These are phyloP conservation scores for Didymellaceae sp. DNA, from an alignment of 2,329 filamentous ascomycete species.

Conservation along the genomic window DNA sequence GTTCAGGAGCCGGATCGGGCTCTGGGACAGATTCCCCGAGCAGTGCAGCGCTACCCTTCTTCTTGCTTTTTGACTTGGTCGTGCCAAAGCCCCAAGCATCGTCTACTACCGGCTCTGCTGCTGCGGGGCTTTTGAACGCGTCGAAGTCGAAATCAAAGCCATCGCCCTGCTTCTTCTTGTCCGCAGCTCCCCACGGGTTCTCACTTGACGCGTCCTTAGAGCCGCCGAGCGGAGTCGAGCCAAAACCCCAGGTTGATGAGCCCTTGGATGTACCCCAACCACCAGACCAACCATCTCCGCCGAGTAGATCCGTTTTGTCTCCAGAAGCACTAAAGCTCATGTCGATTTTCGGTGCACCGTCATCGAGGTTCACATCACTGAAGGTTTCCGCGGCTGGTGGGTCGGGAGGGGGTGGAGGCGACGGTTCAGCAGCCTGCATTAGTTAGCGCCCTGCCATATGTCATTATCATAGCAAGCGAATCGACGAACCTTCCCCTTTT, in stretches of 20 bases:
- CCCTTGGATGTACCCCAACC: constrained; percentile 35
- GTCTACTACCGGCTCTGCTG: constrained; percentile 34
- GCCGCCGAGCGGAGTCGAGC: constrained; percentile 28
- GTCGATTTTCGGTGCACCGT: constrained; percentile 56
- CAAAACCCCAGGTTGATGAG: constrained; percentile 35
- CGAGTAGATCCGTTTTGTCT: constrained; percentile 30
- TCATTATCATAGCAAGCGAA: constrained; percentile 44
- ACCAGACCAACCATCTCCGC: constrained; percentile 28
- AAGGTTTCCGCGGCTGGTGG: constrained; percentile 49
- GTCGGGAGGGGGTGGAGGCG: constrained; percentile 39
- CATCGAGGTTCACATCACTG: constrained; percentile 55
- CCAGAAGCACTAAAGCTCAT: constrained; percentile 51
- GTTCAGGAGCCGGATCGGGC: constrained; percentile 28
- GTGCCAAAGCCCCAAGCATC: constrained; percentile 44
- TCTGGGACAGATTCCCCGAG: constrained; percentile 27
- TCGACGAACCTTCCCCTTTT: constrained; percentile 50
- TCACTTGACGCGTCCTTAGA: constrained; percentile 43
- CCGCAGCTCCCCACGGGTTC: constrained; percentile 41
- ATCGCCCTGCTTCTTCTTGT: constrained; percentile 45
- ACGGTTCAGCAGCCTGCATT: constrained; percentile 34
- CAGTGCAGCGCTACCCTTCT: constrained; percentile 36
- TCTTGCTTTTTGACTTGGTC: constrained; percentile 55
- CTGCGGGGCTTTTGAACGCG: constrained; percentile 30
- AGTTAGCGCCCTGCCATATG: constrained; percentile 32
- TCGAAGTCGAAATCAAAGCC: constrained; percentile 48